A percentile compares a stretch with the other conserved stretches of the same genome.
phyloP scores from a whole-genome alignment of 768 basidiomycete species.

The Botryobasidium botryosum region DNA sequence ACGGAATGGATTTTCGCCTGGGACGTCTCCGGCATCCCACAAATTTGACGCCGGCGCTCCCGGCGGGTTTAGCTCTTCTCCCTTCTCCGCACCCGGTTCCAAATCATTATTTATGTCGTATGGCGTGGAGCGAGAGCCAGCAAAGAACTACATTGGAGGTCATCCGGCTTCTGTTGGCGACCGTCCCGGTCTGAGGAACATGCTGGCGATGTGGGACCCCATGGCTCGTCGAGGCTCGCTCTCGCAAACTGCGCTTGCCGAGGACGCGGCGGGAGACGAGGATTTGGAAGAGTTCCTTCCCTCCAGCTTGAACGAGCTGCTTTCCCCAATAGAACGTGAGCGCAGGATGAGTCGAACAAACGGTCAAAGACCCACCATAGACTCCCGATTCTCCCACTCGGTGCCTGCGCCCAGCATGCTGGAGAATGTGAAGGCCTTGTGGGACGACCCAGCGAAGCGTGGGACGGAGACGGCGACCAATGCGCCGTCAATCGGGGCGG shows the following conservation, averaged over 20 bases:
- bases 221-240: neutral
- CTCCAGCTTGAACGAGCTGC: constrained; percentile 68
- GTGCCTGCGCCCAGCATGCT: constrained; percentile 64
- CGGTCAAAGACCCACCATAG: neutral
- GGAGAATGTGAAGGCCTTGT: constrained; percentile 63
- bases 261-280: constrained; percentile 30
- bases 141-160: neutral
- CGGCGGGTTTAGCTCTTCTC: constrained; percentile 30
- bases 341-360: constrained; percentile 50
- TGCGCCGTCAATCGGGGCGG: constrained; percentile 12
- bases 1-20: constrained; percentile 31
- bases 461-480: neutral
- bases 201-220: neutral
- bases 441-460: constrained; percentile 35
- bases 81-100: constrained; percentile 59
- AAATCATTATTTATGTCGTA: constrained; percentile 36
- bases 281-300: constrained; percentile 84
- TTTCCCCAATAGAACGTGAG: constrained; percentile 76
- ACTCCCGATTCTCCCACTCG: constrained; percentile 52
- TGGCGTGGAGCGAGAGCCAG: constrained; percentile 6
- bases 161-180: neutral
- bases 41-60: constrained; percentile 14
- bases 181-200: neutral
- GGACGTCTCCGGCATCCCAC: constrained; percentile 33
- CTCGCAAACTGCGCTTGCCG: constrained; percentile 15